Base-by-base conservation (phyloP, 1,139 yeast genomes). In the Taphrina deformans region DNA sequence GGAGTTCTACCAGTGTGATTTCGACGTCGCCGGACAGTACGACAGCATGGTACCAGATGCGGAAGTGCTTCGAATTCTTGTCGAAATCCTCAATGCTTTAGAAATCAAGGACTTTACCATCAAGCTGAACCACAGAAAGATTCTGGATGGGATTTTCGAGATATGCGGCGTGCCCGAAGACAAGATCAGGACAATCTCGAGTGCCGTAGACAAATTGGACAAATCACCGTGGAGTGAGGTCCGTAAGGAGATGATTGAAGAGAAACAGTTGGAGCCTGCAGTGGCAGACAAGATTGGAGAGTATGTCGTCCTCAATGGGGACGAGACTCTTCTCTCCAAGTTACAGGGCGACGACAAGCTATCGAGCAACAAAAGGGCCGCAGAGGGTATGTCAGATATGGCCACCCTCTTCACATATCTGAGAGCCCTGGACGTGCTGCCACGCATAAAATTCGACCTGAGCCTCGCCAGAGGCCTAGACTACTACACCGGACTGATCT, bases 1-100 rank as follows among this genome's bases (percentile, higher is more conserved):
- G 83, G 99, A 93, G 77, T 93, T 93, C 73, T 93, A 93, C 78
- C 99, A 93, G 79, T 93, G 99, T 80, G 99, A 93, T 79, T 89
- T 93, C 73, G 99, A 93, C 76, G 82, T 93, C 73, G 99, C 99
- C 41, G 99, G 99, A 65, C 79, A 77, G 67, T 92, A 88, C 76
- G 99, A 93, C 74, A 74, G 86, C 48, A 93, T 93, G 99, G 95
- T 93, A 55, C 96, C 99, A 27, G 99, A 93, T 76, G 85, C 97
- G 7, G 99, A 93, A 78, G 81, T 88, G 67, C 82, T 93, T 77
- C 84, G 88, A 66, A 80, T 93, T 67, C 77, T 88, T 51, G 91
- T 89, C 65, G 96, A 90, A 75, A 97, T 97, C 65, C 82, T 93
- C 71, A 83, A 85, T 3, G 84, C 86, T 2, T 81, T 93, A 71